Percentiles rank a stretch among this genome's conserved stretches.
phyloP scores from a whole-genome alignment of 2,329 filamentous ascomycete species.

The Orbilia ellipsospora region DNA sequence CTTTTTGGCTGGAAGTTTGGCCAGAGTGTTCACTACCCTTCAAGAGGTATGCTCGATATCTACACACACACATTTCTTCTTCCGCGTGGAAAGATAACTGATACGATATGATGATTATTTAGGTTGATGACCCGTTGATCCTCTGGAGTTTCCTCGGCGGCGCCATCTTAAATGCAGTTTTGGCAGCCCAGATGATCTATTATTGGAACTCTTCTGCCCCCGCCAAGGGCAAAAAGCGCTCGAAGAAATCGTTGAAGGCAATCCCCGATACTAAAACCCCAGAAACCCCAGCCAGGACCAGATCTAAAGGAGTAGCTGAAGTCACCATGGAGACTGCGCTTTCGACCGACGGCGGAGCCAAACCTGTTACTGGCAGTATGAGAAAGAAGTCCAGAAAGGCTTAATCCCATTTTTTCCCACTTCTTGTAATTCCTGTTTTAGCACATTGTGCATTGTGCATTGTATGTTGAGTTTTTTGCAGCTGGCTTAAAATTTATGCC shows the following conservation, averaged over 20 bases:
- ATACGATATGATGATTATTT: neutral
- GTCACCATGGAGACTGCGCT: conserved; percentile 53
- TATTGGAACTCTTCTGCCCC: conserved; percentile 79
- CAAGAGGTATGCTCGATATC: conserved; percentile 71
- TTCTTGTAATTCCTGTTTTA: conserved; percentile 1
- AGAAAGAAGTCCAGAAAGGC: conserved; percentile 52
- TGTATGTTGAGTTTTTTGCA: neutral
- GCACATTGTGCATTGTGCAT: neutral
- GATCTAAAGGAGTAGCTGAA: conserved; percentile 49
- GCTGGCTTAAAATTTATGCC: neutral
- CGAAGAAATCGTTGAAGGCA: conserved; percentile 60
- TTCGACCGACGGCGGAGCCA: conserved; percentile 46
- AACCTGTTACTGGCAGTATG: conserved; percentile 36
- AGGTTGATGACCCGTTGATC: conserved; percentile 92
- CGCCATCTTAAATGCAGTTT: conserved; percentile 85
- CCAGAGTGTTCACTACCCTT: conserved; percentile 95
- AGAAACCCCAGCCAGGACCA: conserved; percentile 38
- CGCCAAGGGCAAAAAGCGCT: conserved; percentile 56
- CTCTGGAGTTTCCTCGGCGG: conserved; percentile 93
- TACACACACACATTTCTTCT: neutral
- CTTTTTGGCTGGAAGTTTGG: conserved; percentile 90
- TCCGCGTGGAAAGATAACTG: neutral
- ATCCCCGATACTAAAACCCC: conserved; percentile 55
- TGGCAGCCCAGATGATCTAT: conserved; percentile 91
- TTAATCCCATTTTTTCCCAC: conserved; percentile 13